Conservation (phyloP, 176 grass and related monocot species). For the Triticum monococcum region DNA sequence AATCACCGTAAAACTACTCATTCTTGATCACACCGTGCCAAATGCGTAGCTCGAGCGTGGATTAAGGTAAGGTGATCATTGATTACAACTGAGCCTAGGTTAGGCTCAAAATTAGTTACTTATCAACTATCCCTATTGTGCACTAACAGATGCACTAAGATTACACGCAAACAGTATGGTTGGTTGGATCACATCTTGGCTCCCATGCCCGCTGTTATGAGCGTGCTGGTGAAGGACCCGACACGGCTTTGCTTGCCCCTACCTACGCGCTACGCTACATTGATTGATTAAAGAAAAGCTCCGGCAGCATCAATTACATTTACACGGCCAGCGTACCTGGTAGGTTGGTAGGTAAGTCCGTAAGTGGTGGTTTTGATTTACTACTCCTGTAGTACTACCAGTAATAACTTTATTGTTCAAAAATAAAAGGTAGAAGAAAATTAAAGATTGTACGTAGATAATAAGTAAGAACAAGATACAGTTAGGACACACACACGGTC, state of each 20-base stretch:
- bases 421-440: not conserved
- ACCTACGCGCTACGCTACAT: slow-evolving; percentile 23
- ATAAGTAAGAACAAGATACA: not conserved
- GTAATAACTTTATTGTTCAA: not conserved
- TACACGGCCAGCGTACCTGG: not conserved
- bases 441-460: not conserved
- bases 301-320: not conserved
- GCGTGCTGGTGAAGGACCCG: slow-evolving; percentile 20
- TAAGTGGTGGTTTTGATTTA: not conserved
- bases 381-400: not conserved
- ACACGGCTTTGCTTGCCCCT: slow-evolving; percentile 8
- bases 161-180: not conserved
- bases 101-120: not conserved
- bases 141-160: not conserved
- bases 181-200: slow-evolving; percentile 12
- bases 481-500: not conserved
- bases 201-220: not conserved
- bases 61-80: too few relatives aligned
- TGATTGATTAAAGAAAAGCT: not conserved
- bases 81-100: too few relatives aligned
- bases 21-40: not conserved
- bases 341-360: not conserved
- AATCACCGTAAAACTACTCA: not conserved
- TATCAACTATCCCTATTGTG: not conserved
- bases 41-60: not conserved